phyloP scores from a whole-genome alignment of 768 basidiomycete genomes.

The Pleurotus salmoneostramineus region DNA sequence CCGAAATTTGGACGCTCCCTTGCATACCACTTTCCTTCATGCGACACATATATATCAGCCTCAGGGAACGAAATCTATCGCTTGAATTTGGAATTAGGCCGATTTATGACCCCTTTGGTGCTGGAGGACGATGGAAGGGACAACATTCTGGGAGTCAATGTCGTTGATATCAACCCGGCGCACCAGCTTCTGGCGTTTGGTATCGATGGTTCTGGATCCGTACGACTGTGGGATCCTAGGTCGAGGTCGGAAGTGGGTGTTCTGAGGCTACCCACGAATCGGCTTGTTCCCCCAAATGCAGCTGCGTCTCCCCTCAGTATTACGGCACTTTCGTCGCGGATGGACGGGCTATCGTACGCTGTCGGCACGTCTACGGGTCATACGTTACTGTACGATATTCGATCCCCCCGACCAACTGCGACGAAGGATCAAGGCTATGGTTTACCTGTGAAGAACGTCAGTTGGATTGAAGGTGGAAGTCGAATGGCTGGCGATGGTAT shows the following conservation, averaged over 20 bases:
- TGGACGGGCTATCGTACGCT: conserved; percentile 90
- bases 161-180: conserved; percentile 87
- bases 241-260: conserved; percentile 73
- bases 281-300: conserved; percentile 39
- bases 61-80: conserved; percentile 88
- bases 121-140: conserved; percentile 44
- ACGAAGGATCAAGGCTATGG: conserved; percentile 98
- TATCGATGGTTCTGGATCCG: conserved; percentile 78
- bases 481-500: conserved; percentile 84
- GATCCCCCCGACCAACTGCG: conserved; percentile 78
- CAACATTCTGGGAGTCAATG: conserved; percentile 81
- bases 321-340: conserved; percentile 80
- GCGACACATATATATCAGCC: conserved; percentile 83
- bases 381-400: conserved; percentile 91
- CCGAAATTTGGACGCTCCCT: conserved; percentile 91
- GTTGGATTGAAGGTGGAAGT: conserved; percentile 87
- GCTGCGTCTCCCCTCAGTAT: conserved; percentile 47
- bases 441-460: conserved; percentile 76
- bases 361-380: conserved; percentile 95
- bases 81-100: conserved; percentile 92
- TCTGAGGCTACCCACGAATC: conserved; percentile 53
- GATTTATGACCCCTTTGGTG: conserved; percentile 80
- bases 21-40: conserved; percentile 92
- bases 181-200: conserved; percentile 92
- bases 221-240: conserved; percentile 96